Evolutionary conservation across 495 filamentous ascomycete genomes (phyloP), one percentile per base, ranked within the genome.

Genomic region (Trichoderma asperelloides): DNA sequence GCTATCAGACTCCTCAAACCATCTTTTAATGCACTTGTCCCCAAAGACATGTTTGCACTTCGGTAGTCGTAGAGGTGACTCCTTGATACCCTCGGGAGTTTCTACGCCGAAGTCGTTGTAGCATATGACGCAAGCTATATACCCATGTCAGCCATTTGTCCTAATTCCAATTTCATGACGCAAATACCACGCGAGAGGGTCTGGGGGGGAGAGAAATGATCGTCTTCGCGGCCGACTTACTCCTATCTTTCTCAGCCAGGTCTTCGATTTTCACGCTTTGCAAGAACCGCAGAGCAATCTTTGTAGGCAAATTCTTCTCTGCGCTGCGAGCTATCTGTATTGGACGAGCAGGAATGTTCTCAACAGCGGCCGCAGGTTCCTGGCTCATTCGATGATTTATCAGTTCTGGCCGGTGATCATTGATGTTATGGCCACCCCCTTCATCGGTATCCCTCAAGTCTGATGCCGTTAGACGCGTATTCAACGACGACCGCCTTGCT

Each of bases 1-100:
- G 66, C 77, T 86, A 68, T 84, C 82, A 1, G 82, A 81, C 64
- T 87, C 84, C 57, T 84, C 75, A 63, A 86, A 81, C 84, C 84
- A 87, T 69, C 83, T 85, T 71, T 84, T 85, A 70, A 87, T 85
- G 73, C 84, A 87, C 63, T 81, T 78, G 63, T 85, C 80, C 23
- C 84, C 84, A 68, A 87, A 87, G 9, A 87, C 71, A 68, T 87
- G 84, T 70, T 84, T 84, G 75, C 84, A 86, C 65, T 79, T 81
- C 15, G 84, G 83, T 33, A 86, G 73, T 6, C 80, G 82, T 18
- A 85, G 71, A 13, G 84, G 82, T 1, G 71, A 72, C 65, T 86
- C 84, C 51, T 75, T 76, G 7, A 80, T 70, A 18, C 84, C 84
- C 64, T 86, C 84, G 3, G 83, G 82, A 33, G 77, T 84, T 62